Evolutionary conservation across 2,329 filamentous ascomycete genomes (phyloP), one percentile per base, ranked within the genome.

Genomic region (Cladophialophora bantiana): DNA sequence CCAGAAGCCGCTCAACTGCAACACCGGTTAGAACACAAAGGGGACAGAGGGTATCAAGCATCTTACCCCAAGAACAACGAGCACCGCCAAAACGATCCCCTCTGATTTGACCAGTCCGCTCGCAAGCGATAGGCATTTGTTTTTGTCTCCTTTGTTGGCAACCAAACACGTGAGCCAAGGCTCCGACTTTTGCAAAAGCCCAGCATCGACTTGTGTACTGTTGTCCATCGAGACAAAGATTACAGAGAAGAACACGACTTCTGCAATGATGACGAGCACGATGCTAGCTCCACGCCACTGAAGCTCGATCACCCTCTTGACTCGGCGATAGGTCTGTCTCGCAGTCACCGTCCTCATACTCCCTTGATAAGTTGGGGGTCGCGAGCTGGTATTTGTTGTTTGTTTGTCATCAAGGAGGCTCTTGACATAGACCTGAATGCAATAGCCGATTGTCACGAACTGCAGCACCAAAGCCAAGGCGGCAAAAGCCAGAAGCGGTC

Each of bases 211-310:
- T 7, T 86, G 80, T 12, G 91, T 85, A 26, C 90, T 86, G 73
- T 90, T 90, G 78, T 96, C 91, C 75, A 97, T 86, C 76, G 92
- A 92, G 57, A 98, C 90, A 76, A 98, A 98, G 62, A 97, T 86
- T 54, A 97, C 84, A 1, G 94, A 90, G 79, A 98, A 97, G 84
- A 97, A 97, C 74, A 97, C 89, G 69, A 98, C 93, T 76, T 98
- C 94, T 67, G 88, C 86, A 65, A 97, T 86, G 72, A 98, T 96
- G 76, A 97, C 90, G 60, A 96, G 83, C 13, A 97, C 93, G 68
- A 98, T 92, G 52, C 89, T 87, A 67, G 97, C 94, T 53, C 94
- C 94, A 73, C 94, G 88, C 95, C 95, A 99, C 78, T 99, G 95
- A 3, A 98, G 86, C 76, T 91, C 88, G 42, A 99, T 86, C 18